These are phyloP conservation scores for Haplosporangium sp. DNA, from an alignment of 371 early-diverging fungal species.

Conservation along the genomic window DNA sequence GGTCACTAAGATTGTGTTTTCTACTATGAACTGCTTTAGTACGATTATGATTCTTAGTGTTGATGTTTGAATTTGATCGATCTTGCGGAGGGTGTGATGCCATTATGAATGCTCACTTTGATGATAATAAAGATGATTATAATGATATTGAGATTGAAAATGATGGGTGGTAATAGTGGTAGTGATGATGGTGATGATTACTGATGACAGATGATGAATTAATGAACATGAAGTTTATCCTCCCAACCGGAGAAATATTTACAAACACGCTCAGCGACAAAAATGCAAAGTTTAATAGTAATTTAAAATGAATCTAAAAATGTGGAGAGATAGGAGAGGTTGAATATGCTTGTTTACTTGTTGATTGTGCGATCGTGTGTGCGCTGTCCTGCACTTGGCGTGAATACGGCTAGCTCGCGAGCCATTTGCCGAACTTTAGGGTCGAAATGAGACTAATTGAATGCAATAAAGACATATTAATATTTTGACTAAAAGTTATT, in stretches of 20 bases:
- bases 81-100: background rate
- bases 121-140: background rate
- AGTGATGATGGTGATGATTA: background rate
- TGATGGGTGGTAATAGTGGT: background rate
- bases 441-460: slow-evolving; percentile 79
- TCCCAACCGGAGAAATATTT: background rate
- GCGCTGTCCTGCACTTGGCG: slow-evolving; percentile 51
- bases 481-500: background rate
- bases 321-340: background rate
- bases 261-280: background rate
- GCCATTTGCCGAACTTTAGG: slow-evolving; percentile 77
- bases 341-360: slow-evolving; percentile 18
- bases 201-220: background rate
- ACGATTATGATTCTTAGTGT: background rate
- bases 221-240: background rate
- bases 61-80: background rate
- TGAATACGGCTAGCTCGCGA: slow-evolving; percentile 51
- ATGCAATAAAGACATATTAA: background rate
- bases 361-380: slow-evolving; percentile 54
- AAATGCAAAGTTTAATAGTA: background rate
- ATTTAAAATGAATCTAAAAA: background rate
- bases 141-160: background rate
- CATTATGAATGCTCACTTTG: background rate
- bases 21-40: background rate
- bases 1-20: background rate